Conservation (phyloP, 2,329 filamentous ascomycete species). For the Scedosporium dehoogii region DNA sequence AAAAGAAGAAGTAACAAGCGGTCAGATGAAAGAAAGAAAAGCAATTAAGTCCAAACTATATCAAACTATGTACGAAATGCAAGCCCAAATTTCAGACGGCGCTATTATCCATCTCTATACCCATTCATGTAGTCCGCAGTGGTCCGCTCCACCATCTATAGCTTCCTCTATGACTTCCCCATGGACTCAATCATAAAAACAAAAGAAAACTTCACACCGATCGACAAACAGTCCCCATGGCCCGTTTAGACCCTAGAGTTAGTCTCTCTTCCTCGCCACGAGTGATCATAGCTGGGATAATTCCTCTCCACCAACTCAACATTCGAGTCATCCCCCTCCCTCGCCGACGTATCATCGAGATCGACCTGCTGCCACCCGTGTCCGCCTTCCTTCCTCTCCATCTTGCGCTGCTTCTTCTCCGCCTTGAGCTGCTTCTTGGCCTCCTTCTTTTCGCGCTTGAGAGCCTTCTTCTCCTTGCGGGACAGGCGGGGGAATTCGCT, state of each 20-base stretch:
- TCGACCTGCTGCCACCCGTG: background rate
- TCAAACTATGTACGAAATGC: background rate
- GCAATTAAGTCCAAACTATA: background rate
- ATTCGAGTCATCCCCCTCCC: background rate
- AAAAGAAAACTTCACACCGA: no score
- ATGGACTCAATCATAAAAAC: no score
- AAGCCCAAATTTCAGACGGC: no score
- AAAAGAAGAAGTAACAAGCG: background rate
- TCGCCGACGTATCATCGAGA: background rate
- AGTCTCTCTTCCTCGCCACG: background rate
- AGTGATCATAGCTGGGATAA: background rate
- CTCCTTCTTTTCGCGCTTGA: slow-evolving; percentile 21
- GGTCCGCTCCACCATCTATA: no score
- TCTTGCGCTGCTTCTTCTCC: slow-evolving; percentile 15
- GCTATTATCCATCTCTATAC: no score
- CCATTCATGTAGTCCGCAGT: no score
- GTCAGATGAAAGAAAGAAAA: background rate
- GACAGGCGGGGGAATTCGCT: slow-evolving; percentile 29
- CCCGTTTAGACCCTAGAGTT: background rate
- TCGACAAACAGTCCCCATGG: no score
- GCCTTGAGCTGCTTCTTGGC: slow-evolving; percentile 14
- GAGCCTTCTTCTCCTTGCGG: slow-evolving; percentile 28
- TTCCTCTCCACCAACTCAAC: background rate
- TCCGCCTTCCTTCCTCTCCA: slow-evolving; percentile 5
- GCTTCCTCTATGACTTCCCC: no score